These are phyloP conservation scores for Pyropia haitanensis DNA, from an alignment of 23 red algal species.

Conservation along the genomic window DNA sequence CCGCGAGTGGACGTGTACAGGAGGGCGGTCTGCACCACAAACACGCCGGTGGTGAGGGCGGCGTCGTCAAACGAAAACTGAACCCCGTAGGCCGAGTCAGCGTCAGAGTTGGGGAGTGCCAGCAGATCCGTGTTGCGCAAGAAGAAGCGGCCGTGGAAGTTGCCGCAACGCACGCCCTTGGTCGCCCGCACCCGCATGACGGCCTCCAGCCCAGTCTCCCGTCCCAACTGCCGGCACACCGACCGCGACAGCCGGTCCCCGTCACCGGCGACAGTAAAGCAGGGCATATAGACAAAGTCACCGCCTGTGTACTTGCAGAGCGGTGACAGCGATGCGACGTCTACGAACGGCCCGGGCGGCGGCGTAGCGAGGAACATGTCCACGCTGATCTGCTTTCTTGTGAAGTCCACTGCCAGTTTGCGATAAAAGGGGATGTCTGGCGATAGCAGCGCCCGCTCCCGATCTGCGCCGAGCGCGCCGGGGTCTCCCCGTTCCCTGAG, in stretches of 20 bases:
- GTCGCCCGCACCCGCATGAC: slow-evolving; percentile 90
- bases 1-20: slow-evolving; percentile 91
- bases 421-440: slow-evolving; percentile 66
- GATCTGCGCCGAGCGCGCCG: slow-evolving; percentile 65
- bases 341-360: slow-evolving; percentile 47
- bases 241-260: slow-evolving; percentile 34
- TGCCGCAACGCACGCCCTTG: slow-evolving; percentile 59
- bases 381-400: slow-evolving; percentile 63
- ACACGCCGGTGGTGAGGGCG: slow-evolving; percentile 28
- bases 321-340: slow-evolving; percentile 70
- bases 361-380: slow-evolving; percentile 87
- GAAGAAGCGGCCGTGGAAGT: slow-evolving; percentile 97
- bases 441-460: slow-evolving; percentile 60
- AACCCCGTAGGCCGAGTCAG: slow-evolving; percentile 89
- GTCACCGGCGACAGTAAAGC: slow-evolving; percentile 74
- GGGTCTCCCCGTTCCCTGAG: slow-evolving; percentile 70
- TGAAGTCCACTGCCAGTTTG: slow-evolving; percentile 64
- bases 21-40: slow-evolving; percentile 83
- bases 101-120: slow-evolving; percentile 76
- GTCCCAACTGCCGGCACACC: slow-evolving; percentile 56
- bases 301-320: slow-evolving; percentile 89
- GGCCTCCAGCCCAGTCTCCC: slow-evolving; percentile 91
- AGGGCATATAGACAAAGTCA: slow-evolving; percentile 59
- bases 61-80: slow-evolving; percentile 85
- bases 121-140: slow-evolving; percentile 75